Evolutionary conservation across 2,329 filamentous ascomycete genomes (phyloP).

Genomic region (Teratosphaeria pseudoeucalypti): DNA sequence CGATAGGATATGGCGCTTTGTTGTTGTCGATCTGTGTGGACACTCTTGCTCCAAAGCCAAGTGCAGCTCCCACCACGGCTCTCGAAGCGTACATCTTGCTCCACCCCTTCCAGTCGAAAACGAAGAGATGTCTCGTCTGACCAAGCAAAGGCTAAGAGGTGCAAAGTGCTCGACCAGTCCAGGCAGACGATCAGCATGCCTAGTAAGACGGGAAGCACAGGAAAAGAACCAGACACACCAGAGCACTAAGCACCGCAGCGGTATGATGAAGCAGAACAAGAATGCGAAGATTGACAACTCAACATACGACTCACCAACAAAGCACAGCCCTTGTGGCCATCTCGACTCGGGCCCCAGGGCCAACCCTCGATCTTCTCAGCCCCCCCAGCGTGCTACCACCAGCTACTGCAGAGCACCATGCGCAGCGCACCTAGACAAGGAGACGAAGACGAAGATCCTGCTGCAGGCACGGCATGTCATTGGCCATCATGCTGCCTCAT

Average conservation of each 20-base stretch:
- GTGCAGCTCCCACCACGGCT: background rate
- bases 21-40: constrained; percentile 2
- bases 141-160: background rate
- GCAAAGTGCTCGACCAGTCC: background rate
- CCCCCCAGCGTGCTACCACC: background rate
- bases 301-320: background rate
- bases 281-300: background rate
- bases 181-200: background rate
- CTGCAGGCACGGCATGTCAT: background rate
- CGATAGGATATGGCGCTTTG: constrained; percentile 1
- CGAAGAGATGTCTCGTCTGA: background rate
- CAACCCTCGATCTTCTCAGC: background rate
- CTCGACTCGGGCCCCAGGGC: background rate
- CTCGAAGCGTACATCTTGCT: background rate
- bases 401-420: background rate
- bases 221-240: background rate
- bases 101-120: background rate
- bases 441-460: background rate
- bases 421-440: background rate
- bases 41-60: background rate
- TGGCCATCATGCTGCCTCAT: background rate
- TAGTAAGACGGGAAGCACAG: background rate
- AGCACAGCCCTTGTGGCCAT: background rate
- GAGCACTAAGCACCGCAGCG: background rate
- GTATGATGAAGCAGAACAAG: background rate